These are phyloP conservation scores for Talaromyces sp. DNA, from an alignment of 2,329 filamentous ascomycete genomes.

Conservation along the genomic window DNA sequence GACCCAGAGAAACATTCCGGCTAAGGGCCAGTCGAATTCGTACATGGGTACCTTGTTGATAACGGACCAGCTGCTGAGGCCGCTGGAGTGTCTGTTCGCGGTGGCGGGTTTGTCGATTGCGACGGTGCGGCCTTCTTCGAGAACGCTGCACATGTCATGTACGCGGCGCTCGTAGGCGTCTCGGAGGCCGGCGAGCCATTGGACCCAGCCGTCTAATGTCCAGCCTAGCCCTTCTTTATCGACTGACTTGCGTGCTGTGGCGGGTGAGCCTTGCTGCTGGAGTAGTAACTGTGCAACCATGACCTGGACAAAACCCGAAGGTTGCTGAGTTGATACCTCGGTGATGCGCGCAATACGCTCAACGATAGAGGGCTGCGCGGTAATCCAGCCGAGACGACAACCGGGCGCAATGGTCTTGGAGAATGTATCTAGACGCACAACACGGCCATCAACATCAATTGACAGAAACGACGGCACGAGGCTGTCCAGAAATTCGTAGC, in stretches of 20 bases:
- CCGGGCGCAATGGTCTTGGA: constrained; percentile 91
- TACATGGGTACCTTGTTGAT: constrained; percentile 72
- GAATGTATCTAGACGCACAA: constrained; percentile 88
- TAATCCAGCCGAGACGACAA: constrained; percentile 87
- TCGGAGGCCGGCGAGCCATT: constrained; percentile 83
- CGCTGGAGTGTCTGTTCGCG: constrained; percentile 34
- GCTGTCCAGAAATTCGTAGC: constrained; percentile 77
- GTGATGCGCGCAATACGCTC: constrained; percentile 72
- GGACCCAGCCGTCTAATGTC: constrained; percentile 82
- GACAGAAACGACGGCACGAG: constrained; percentile 79
- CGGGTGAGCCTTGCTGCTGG: constrained; percentile 56
- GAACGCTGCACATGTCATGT: constrained; percentile 70
- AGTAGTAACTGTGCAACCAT: constrained; percentile 76
- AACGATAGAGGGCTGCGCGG: constrained; percentile 73
- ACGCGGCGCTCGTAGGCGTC: constrained; percentile 83
- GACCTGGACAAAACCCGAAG: constrained; percentile 84
- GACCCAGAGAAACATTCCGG: constrained; percentile 92
- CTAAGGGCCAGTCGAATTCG: constrained; percentile 75
- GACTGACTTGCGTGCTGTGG: constrained; percentile 49
- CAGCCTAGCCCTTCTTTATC: constrained; percentile 61
- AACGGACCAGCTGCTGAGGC: constrained; percentile 66
- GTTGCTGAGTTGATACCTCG: constrained; percentile 76
- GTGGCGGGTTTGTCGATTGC: constrained; percentile 56
- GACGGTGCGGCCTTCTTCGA: constrained; percentile 67
- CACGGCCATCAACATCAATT: constrained; percentile 80